A percentile compares a stretch with the other conserved stretches of the same genome.
Conservation (phyloP, 2,329 filamentous ascomycete genomes). For the Penicillium sp. region DNA sequence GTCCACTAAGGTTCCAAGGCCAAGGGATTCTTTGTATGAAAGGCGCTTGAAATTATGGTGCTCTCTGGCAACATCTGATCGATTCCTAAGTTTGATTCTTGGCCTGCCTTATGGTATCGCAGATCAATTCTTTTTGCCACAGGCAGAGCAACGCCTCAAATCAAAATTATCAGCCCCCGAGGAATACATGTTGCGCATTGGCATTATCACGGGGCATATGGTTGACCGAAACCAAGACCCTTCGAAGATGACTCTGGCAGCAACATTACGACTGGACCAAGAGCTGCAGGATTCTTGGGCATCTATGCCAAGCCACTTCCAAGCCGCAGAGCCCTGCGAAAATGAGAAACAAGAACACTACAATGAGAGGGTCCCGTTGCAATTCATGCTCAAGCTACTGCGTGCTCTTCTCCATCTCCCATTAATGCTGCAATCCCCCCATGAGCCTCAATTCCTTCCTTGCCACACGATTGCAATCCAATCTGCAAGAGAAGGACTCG, state of each 20-base stretch:
- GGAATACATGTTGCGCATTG: constrained; percentile 32
- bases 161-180: constrained; percentile 22
- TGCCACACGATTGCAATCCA: constrained; percentile 42
- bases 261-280: constrained; percentile 43
- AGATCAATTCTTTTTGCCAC: constrained; percentile 31
- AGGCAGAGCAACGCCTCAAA: constrained; percentile 25
- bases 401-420: constrained; percentile 47
- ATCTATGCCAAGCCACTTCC: constrained; percentile 32
- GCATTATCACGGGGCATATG: constrained; percentile 39
- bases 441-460: constrained; percentile 39
- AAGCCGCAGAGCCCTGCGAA: constrained; percentile 23
- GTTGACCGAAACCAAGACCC: constrained; percentile 44
- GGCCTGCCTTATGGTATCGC: constrained; percentile 50
- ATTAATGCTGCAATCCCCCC: constrained; percentile 44
- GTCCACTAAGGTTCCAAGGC: constrained; percentile 28
- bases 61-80: constrained; percentile 45
- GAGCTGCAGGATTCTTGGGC: constrained; percentile 36
- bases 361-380: constrained; percentile 35
- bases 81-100: constrained; percentile 53
- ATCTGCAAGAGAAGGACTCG: constrained; percentile 43
- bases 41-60: constrained; percentile 42
- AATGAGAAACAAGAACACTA: constrained; percentile 26
- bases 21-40: constrained; percentile 26
- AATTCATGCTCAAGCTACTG: constrained; percentile 42
- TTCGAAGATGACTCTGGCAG: constrained; percentile 35